phyloP scores from a whole-genome alignment of 768 basidiomycete species.

The Heimioporus sp. region DNA sequence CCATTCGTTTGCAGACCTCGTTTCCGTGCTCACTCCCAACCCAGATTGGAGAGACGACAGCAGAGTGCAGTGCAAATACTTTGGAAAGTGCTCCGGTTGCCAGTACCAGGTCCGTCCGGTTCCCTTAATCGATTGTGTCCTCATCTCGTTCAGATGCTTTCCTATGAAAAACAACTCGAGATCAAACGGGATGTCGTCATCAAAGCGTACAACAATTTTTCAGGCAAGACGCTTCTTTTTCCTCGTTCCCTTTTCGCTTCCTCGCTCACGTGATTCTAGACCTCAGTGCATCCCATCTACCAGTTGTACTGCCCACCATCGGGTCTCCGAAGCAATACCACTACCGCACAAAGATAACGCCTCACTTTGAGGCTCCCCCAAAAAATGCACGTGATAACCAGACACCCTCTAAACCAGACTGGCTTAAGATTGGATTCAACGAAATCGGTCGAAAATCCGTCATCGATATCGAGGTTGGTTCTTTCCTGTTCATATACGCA shows the following conservation, averaged over 20 bases:
- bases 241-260: conserved; percentile 23
- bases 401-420: conserved; percentile 44
- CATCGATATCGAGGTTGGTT: conserved; percentile 85
- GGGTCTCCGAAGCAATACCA: conserved; percentile 87
- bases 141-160: conserved; percentile 61
- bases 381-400: conserved; percentile 32
- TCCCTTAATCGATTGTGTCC: background rate
- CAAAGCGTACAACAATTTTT: conserved; percentile 81
- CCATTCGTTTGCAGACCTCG: conserved; percentile 73
- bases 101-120: conserved; percentile 74
- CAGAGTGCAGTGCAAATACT: conserved; percentile 78
- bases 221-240: conserved; percentile 24
- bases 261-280: conserved; percentile 27
- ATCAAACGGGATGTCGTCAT: conserved; percentile 85
- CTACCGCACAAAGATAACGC: conserved; percentile 97
- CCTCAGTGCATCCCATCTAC: conserved; percentile 55
- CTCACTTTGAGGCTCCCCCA: conserved; percentile 86
- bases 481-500: background rate
- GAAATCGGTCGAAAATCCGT: conserved; percentile 66
- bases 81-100: conserved; percentile 87
- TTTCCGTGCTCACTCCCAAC: conserved; percentile 66
- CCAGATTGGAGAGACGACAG: conserved; percentile 59
- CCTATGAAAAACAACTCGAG: conserved; percentile 82
- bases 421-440: conserved; percentile 91
- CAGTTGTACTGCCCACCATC: conserved; percentile 69